Percentiles rank a stretch among this genome's conserved stretches.
phyloP scores from a whole-genome alignment of 331 rosid genomes.

The Malus hybrid region DNA sequence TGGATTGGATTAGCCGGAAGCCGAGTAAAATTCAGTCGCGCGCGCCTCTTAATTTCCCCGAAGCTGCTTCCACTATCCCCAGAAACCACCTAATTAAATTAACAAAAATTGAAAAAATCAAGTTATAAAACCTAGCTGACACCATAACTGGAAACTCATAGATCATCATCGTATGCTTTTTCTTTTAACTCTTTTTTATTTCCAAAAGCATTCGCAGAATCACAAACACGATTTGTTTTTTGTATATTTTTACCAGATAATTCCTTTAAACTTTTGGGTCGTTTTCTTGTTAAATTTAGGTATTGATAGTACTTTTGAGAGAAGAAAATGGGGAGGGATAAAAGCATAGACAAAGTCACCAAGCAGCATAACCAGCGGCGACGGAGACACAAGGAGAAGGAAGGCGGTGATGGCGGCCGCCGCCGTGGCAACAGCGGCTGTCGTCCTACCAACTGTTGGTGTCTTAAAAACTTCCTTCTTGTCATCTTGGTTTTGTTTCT shows the following conservation, averaged over 20 bases:
- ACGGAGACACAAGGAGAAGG: neutral
- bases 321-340: constrained; percentile 24
- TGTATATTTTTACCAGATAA: too few species aligned
- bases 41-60: constrained; percentile 1
- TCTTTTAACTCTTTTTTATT: neutral
- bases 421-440: neutral
- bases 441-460: neutral
- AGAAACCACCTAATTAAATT: neutral
- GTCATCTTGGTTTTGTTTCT: neutral
- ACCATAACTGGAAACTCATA: neutral
- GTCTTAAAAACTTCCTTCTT: neutral
- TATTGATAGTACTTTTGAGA: too few species aligned
- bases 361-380: constrained; percentile 5
- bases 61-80: constrained; percentile 1
- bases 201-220: neutral
- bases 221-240: neutral
- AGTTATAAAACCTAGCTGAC: neutral
- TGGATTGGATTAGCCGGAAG: neutral
- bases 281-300: neutral
- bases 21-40: neutral
- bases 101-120: neutral
- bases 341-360: constrained; percentile 22
- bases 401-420: neutral
- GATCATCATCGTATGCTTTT: neutral
- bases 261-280: neutral